Base-by-base conservation (phyloP, 2,329 filamentous ascomycete species). In the Epichloe sibirici region DNA sequence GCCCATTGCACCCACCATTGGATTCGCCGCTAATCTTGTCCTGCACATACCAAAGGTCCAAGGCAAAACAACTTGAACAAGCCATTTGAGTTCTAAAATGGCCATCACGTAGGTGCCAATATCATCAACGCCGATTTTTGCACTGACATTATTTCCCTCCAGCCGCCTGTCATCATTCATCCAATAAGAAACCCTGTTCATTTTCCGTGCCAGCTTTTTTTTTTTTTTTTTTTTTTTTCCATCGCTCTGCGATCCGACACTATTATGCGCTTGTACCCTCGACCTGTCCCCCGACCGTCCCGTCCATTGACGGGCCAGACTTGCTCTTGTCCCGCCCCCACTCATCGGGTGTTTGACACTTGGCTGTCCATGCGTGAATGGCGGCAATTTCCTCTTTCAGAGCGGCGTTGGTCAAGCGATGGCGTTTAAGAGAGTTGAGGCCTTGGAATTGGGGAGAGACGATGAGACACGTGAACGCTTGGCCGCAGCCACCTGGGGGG, bases 281-380 rank as follows among this genome's bases (percentile, higher is more conserved):
- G 3, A 75, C 73, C 48, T 69, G 69, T 0, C 71, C 72, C 1
- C 59, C 68, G 0, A 71, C 67, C 0, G 72, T 75, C 7, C 74
- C 73, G 13, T 74, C 69, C 55, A 74, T 51, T 0, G 72, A 68
- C 40, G 72, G 72, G 57, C 53, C 65, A 7, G 63, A 61, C 5
- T 62, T 62, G 25, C 67, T 69, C 60, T 64, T 67, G 69, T 85
- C 79, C 68, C 80, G 82, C 71, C 88, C 81, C 82, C 86, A 95
- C 73, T 96, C 88, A 62, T 90, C 88, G 0, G 88, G 88, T 8
- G 90, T 96, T 72, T 90, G 86, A 68, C 90, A 95, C 71, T 90
- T 94, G 31, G 90, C 88, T 52, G 88, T 94, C 90, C 90, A 96
- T 40, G 90, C 90, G 73, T 96, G 90, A 61, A 96, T 95, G 58